A percentile compares a stretch with the other conserved stretches of the same genome.
Evolutionary conservation across 208 protist genomes (phyloP).

Genomic region (Acanthamoeba castellanii): DNA sequence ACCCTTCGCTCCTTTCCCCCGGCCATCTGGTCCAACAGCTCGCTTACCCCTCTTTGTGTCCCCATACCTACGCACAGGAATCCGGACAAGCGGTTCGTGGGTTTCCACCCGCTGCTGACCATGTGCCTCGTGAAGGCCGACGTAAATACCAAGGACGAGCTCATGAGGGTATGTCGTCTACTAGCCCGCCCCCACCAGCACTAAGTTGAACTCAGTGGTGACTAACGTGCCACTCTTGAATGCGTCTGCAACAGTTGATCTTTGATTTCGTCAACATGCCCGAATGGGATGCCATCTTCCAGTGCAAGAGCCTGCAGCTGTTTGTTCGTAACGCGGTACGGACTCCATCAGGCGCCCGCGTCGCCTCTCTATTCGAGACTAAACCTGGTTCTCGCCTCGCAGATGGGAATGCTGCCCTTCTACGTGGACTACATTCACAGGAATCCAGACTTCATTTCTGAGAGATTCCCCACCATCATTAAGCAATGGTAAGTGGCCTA

Average conservation of each 20-base stretch:
- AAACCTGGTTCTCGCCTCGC: not conserved
- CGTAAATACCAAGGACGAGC: not conserved
- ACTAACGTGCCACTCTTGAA: not conserved
- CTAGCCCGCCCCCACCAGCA: not conserved
- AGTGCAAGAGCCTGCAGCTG: slow-evolving; percentile 48
- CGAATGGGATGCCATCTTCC: slow-evolving; percentile 47
- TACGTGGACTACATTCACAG: slow-evolving; percentile 57
- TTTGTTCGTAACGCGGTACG: slow-evolving; percentile 38
- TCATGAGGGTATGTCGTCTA: slow-evolving; percentile 38
- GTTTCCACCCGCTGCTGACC: slow-evolving; percentile 41
- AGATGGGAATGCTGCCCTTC: slow-evolving; percentile 67
- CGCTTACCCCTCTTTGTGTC: not conserved
- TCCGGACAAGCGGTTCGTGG: slow-evolving; percentile 56
- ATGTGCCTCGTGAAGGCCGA: slow-evolving; percentile 52
- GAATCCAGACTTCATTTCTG: slow-evolving; percentile 52
- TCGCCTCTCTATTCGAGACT: no score
- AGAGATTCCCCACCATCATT: slow-evolving; percentile 23
- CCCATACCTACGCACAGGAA: not conserved
- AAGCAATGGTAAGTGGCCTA: not conserved
- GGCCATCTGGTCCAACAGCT: not conserved
- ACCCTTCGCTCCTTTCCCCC: not conserved
- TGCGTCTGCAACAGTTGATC: slow-evolving; percentile 14
- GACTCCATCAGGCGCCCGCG: not conserved
- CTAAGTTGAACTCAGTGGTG: not conserved
- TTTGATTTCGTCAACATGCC: slow-evolving; percentile 39